Evolutionary conservation across 2,329 filamentous ascomycete species (phyloP).

Genomic region (Sarocladiaceae sp.): DNA sequence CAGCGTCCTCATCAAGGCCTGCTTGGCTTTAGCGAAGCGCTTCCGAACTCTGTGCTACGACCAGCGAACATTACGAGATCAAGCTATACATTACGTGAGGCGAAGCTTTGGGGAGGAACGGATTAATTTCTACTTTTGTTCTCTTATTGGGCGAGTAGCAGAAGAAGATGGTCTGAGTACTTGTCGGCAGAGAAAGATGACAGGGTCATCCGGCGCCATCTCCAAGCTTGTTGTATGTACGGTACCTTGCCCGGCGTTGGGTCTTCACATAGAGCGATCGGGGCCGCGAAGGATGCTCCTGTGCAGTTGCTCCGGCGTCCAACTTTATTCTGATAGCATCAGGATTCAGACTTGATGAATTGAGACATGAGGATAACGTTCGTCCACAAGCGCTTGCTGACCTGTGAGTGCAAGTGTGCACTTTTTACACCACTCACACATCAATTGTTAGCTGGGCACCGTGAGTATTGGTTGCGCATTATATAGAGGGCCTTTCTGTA

Average conservation of each 20-base stretch:
- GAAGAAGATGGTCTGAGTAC: constrained; percentile 21
- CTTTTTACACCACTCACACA: too few relatives aligned
- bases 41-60: background rate
- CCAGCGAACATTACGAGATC: background rate
- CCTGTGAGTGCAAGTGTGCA: too few relatives aligned
- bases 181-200: constrained; percentile 19
- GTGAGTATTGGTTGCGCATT: too few relatives aligned
- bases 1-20: background rate
- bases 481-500: too few relatives aligned
- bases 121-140: constrained; percentile 6
- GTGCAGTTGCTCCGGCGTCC: constrained; percentile 2
- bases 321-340: background rate
- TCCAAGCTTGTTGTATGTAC: constrained; percentile 17
- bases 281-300: constrained; percentile 11
- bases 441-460: too few relatives aligned
- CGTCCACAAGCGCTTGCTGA: too few relatives aligned
- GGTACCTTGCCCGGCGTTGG: constrained; percentile 25
- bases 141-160: constrained; percentile 6
- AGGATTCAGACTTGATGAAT: constrained; percentile 1
- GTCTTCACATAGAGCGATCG: constrained; percentile 20
- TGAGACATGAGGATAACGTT: background rate
- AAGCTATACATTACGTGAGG: background rate
- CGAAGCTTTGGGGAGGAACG: constrained; percentile 3
- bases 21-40: background rate
- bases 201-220: constrained; percentile 11